These are phyloP conservation scores for Orobanche coerulescens DNA, from an alignment of 257 asterid species.

Conservation along the genomic window DNA sequence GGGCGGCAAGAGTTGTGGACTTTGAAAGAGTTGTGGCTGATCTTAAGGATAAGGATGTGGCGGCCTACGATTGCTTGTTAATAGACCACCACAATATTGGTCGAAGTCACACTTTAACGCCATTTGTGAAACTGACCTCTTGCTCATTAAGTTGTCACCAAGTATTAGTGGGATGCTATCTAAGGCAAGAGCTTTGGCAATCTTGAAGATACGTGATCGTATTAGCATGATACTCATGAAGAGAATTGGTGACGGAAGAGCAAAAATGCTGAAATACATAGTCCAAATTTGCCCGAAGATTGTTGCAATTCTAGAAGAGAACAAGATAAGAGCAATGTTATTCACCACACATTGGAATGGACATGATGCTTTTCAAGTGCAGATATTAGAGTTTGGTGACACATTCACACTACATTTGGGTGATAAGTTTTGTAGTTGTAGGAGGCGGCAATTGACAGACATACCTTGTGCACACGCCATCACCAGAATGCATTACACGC, in stretches of 20 bases:
- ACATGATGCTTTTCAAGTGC: no score
- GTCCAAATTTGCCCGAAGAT: background rate
- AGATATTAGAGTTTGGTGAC: no score
- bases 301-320: background rate
- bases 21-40: background rate
- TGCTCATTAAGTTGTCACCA: background rate
- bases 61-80: background rate
- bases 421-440: no score
- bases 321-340: background rate
- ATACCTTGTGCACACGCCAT: no score
- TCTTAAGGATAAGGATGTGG: background rate
- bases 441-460: no score
- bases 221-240: background rate
- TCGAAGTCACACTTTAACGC: background rate
- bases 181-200: background rate
- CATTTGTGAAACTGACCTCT: background rate
- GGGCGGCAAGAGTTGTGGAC: background rate
- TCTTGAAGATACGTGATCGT: background rate
- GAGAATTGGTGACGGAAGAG: background rate
- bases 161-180: background rate
- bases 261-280: background rate
- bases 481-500: no score
- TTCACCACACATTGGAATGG: background rate
- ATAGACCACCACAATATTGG: background rate
- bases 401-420: no score